Percentiles rank a stretch among this genome's conserved stretches.
Conservation (phyloP, 2,329 filamentous ascomycete species). For the Cadophora luteo-olivacea region DNA sequence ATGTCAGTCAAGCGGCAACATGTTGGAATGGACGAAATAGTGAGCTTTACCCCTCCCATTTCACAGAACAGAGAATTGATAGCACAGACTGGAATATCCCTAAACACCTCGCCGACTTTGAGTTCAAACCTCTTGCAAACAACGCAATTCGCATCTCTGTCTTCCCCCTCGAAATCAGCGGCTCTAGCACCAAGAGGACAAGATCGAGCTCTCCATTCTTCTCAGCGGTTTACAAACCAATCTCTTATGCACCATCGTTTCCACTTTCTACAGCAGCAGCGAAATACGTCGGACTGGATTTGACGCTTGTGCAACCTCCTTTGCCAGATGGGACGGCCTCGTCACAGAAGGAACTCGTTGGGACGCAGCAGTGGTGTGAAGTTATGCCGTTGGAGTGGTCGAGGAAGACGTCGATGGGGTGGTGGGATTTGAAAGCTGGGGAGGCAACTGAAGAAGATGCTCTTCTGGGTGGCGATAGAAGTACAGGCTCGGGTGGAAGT, state of each 20-base stretch:
- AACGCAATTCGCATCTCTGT: constrained; percentile 51
- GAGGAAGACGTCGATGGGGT: constrained; percentile 48
- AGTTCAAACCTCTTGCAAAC: constrained; percentile 49
- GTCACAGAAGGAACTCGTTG: constrained; percentile 52
- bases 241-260: constrained; percentile 52
- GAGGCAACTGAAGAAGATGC: constrained; percentile 40
- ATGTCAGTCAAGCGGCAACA: constrained; percentile 59
- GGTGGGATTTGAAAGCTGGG: constrained; percentile 54
- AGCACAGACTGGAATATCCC: constrained; percentile 60
- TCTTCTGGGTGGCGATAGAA: constrained; percentile 6
- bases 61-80: background rate
- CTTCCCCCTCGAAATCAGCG: constrained; percentile 44
- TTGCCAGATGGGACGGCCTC: constrained; percentile 49
- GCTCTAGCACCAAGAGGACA: background rate
- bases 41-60: constrained; percentile 40
- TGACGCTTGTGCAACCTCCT: constrained; percentile 56
- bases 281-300: constrained; percentile 51
- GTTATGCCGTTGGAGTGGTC: constrained; percentile 45
- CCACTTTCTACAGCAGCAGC: constrained; percentile 50
- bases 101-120: constrained; percentile 60
- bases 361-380: constrained; percentile 55
- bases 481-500: constrained; percentile 4
- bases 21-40: constrained; percentile 60
- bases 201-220: constrained; percentile 53
- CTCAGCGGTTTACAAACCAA: constrained; percentile 52